Evolutionary conservation across 2,329 filamentous ascomycete genomes (phyloP).

Genomic region (Malbranchea zuffiana): DNA sequence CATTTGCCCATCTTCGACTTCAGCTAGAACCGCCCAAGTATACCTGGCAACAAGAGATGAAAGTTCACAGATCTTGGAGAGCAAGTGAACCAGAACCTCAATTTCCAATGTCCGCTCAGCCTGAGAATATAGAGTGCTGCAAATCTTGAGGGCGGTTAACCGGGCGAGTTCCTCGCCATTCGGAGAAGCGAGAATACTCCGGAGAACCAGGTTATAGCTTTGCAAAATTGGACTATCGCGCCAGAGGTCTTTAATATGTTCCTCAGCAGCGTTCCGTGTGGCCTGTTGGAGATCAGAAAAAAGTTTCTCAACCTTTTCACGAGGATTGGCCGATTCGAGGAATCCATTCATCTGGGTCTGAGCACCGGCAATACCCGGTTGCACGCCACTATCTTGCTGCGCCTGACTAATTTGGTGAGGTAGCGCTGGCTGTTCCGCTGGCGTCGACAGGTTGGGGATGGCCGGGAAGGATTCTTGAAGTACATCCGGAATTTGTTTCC

Average conservation of each 20-base stretch:
- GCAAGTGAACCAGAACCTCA: conserved; percentile 51
- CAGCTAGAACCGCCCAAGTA: conserved; percentile 38
- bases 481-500: conserved; percentile 51
- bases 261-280: conserved; percentile 46
- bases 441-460: conserved; percentile 52
- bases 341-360: conserved; percentile 51
- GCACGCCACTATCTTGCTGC: conserved; percentile 36
- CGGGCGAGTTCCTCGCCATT: conserved; percentile 48
- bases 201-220: conserved; percentile 47
- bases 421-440: conserved; percentile 51
- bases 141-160: conserved; percentile 46
- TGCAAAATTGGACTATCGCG: conserved; percentile 46
- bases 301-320: conserved; percentile 44
- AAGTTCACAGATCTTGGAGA: conserved; percentile 51
- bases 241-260: conserved; percentile 47
- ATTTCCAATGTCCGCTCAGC: conserved; percentile 47
- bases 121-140: conserved; percentile 46
- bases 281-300: conserved; percentile 47
- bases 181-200: conserved; percentile 42
- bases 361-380: conserved; percentile 27
- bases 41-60: conserved; percentile 47
- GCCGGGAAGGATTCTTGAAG: conserved; percentile 50
- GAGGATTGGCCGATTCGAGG: conserved; percentile 43
- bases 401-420: conserved; percentile 47
- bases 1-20: conserved; percentile 49